Evolutionary conservation across 768 basidiomycete species (phyloP).

Genomic region (Trametes punicea): DNA sequence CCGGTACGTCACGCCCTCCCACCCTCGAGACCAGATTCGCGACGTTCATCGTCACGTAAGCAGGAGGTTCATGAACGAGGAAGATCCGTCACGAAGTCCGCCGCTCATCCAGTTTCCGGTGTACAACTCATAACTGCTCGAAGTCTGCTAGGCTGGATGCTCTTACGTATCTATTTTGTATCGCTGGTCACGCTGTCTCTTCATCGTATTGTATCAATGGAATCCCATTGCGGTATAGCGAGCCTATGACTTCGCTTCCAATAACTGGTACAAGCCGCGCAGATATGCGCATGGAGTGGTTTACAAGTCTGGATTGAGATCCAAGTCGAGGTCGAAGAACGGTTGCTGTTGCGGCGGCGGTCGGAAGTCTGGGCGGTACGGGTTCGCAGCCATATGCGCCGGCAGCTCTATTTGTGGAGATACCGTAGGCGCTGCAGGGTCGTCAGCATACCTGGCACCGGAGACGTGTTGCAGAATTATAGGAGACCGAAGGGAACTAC

Average conservation of each 20-base stretch:
- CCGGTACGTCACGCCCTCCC: constrained; percentile 9
- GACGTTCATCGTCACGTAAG: not conserved
- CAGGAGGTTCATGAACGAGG: constrained; percentile 21
- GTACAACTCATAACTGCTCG: constrained; percentile 2
- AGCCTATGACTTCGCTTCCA: no score
- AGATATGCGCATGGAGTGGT: no score
- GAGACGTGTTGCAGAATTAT: not conserved
- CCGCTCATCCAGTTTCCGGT: constrained; percentile 16
- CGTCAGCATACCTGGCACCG: constrained; percentile 7
- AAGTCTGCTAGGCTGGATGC: not conserved
- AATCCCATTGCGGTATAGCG: no score
- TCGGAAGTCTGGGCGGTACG: constrained; percentile 69
- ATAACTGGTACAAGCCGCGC: no score
- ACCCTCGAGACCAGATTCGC: not conserved
- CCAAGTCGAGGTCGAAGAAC: constrained; percentile 76
- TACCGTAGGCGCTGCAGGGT: constrained; percentile 51
- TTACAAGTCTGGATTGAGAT: constrained; percentile 78
- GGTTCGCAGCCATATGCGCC: constrained; percentile 56
- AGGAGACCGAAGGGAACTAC: constrained; percentile 23
- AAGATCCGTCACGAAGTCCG: constrained; percentile 17
- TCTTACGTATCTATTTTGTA: not conserved
- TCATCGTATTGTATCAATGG: not conserved
- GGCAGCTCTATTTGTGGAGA: constrained; percentile 53
- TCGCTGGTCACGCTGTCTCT: not conserved
- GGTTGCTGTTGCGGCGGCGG: constrained; percentile 52